Evolutionary conservation across 2,329 filamentous ascomycete genomes (phyloP), one percentile per base, ranked within the genome.

Genomic region (Tolypocladium endophyticum): DNA sequence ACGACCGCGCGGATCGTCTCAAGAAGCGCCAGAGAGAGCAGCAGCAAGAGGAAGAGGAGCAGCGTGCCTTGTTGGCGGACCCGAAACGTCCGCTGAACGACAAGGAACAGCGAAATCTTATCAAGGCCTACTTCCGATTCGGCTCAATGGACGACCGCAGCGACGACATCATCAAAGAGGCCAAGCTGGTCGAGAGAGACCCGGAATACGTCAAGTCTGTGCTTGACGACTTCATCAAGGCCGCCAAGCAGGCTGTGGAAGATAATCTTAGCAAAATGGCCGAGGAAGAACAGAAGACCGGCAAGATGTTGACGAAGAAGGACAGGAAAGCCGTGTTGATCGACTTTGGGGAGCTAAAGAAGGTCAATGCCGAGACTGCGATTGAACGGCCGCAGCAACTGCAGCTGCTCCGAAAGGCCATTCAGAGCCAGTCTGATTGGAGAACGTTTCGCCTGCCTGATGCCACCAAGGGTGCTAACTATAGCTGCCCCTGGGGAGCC

Each of bases 241-340:
- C 79, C 30, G 82, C 82, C 55, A 77, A 79, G 52, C 76, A 83
- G 59, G 84, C 85, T 11, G 80, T 88, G 56, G 84, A 86, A 9
- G 80, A 79, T 39, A 88, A 91, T 66, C 88, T 83, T 63, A 86
- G 87, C 28, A 85, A 85, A 61, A 81, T 95, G 23, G 83, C 92
- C 39, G 86, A 88, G 62, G 90, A 92, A 68, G 91, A 96, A 66
- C 90, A 94, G 72, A 85, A 88, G 63, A 81, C 84, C 0, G 90
- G 90, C 69, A 95, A 94, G 71, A 82, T 86, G 2, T 76, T 95
- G 59, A 96, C 93, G 0, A 97, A 97, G 78, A 99, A 99, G 73
- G 94, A 99, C 71, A 91, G 91, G 74, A 99, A 99, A 74, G 94
- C 94, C 0, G 90, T 99, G 23, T 79, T 99, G 53, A 97, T 99